Evolutionary conservation across 2,329 filamentous ascomycete genomes (phyloP).

Genomic region (Graphiopsis chlorocephala): DNA sequence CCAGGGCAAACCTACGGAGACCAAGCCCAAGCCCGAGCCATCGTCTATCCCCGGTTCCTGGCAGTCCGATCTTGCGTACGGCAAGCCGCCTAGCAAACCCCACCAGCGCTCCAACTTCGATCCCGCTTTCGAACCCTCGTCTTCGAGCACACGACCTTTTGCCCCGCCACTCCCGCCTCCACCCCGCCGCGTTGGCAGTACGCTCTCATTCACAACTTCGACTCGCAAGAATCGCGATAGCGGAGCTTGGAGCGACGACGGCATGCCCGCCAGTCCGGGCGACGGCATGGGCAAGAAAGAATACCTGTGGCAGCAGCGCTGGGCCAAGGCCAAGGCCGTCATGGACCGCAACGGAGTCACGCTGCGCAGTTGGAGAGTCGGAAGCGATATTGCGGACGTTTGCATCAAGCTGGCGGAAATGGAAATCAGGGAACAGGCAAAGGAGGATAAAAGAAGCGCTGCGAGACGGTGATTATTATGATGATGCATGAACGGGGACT

Average conservation of each 20-base stretch:
- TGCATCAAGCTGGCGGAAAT: conserved; percentile 63
- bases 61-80: conserved; percentile 19
- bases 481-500: neutral
- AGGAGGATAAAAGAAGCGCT: conserved; percentile 16
- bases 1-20: conserved; percentile 39
- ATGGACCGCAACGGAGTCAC: conserved; percentile 65
- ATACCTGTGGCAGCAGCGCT: conserved; percentile 67
- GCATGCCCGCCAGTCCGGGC: conserved; percentile 28
- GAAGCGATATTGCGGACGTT: conserved; percentile 66
- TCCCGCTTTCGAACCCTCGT: conserved; percentile 10
- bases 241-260: conserved; percentile 26
- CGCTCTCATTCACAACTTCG: conserved; percentile 11
- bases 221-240: conserved; percentile 28
- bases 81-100: neutral
- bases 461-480: neutral
- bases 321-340: conserved; percentile 62
- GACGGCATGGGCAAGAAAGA: conserved; percentile 62
- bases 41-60: conserved; percentile 30
- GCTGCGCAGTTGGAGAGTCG: conserved; percentile 70
- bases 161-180: conserved; percentile 15
- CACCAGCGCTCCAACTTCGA: neutral
- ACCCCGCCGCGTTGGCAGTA: conserved; percentile 4
- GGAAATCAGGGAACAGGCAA: conserved; percentile 45
- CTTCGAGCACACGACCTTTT: conserved; percentile 16
- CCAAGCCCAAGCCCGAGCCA: conserved; percentile 37